A percentile compares a stretch with the other conserved stretches of the same genome.
These are phyloP conservation scores for Cephalotrichum gorgonifer DNA, from an alignment of 2,329 filamentous ascomycete species.

Conservation along the genomic window DNA sequence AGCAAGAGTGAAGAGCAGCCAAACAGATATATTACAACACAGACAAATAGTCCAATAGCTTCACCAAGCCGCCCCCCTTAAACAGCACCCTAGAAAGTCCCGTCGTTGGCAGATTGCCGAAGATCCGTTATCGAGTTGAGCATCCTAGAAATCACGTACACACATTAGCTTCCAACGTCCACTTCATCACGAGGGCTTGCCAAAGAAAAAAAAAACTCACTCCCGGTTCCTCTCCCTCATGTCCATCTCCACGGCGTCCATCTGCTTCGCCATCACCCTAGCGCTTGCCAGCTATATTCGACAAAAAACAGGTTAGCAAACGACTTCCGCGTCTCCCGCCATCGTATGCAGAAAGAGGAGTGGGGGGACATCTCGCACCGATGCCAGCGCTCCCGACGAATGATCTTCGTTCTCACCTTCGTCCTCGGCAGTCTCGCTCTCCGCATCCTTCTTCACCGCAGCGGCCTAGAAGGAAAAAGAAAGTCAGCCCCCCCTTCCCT, in stretches of 20 bases:
- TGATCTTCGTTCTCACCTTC: constrained; percentile 55
- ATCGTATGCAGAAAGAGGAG: constrained; percentile 12
- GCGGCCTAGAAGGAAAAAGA: constrained; percentile 17
- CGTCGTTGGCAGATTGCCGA: neutral
- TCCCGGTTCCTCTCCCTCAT: constrained; percentile 44
- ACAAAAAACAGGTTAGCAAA: neutral
- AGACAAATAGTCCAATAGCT: neutral
- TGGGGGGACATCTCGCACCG: constrained; percentile 45
- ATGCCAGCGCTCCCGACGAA: constrained; percentile 55
- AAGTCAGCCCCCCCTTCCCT: neutral
- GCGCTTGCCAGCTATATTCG: constrained; percentile 15
- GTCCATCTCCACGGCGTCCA: constrained; percentile 44
- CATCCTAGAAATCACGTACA: constrained; percentile 8
- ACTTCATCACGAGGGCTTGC: neutral
- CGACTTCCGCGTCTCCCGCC: constrained; percentile 7
- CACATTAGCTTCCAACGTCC: constrained; percentile 5
- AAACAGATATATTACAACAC: neutral
- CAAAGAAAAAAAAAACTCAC: constrained; percentile 19
- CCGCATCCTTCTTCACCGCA: constrained; percentile 14
- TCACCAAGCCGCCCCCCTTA: neutral
- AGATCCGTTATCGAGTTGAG: constrained; percentile 15
- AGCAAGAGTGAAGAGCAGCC: too few relatives aligned
- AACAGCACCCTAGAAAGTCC: neutral
- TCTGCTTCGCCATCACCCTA: constrained; percentile 32
- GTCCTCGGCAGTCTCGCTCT: constrained; percentile 19